phyloP scores from a whole-genome alignment of 2,329 filamentous ascomycete genomes.

The Drechslerella dactyloides region DNA sequence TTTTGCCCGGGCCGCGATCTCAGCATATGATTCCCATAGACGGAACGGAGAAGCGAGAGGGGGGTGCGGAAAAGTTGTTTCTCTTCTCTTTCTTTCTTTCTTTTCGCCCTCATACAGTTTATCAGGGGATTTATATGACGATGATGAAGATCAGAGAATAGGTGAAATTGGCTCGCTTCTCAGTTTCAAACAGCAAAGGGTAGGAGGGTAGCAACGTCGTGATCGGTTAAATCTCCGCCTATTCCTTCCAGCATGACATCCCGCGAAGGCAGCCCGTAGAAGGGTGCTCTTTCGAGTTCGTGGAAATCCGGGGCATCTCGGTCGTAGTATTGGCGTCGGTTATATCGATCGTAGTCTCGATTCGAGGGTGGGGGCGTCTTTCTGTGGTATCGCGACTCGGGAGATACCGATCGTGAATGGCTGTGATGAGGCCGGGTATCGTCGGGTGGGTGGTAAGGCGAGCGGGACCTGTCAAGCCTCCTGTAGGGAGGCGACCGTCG shows the following conservation, averaged over 20 bases:
- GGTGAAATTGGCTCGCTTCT: constrained; percentile 55
- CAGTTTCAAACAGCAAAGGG: constrained; percentile 57
- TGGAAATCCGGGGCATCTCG: constrained; percentile 52
- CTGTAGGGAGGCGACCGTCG: constrained; percentile 31
- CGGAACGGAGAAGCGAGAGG: constrained; percentile 52
- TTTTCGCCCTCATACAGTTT: constrained; percentile 55
- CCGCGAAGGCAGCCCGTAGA: constrained; percentile 53
- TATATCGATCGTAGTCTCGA: constrained; percentile 47
- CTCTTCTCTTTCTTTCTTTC: constrained; percentile 16
- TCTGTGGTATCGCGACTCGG: constrained; percentile 37
- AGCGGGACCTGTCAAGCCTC: constrained; percentile 38
- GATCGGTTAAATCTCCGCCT: constrained; percentile 62
- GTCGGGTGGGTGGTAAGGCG: constrained; percentile 35
- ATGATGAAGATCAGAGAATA: constrained; percentile 57
- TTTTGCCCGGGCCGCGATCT: constrained; percentile 50
- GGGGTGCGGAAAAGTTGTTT: constrained; percentile 38
- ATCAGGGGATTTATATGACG: constrained; percentile 56
- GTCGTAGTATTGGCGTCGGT: constrained; percentile 52
- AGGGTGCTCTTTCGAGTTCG: constrained; percentile 49
- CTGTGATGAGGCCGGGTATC: constrained; percentile 34
- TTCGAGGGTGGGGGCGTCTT: constrained; percentile 16
- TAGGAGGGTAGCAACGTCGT: constrained; percentile 63
- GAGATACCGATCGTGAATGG: constrained; percentile 32
- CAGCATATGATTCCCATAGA: constrained; percentile 55
- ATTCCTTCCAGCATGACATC: constrained; percentile 65